A percentile compares a stretch with the other conserved stretches of the same genome.
These are phyloP conservation scores for Coniophora puteana DNA, from an alignment of 1,284 basidiomycete genomes.

Conservation along the genomic window DNA sequence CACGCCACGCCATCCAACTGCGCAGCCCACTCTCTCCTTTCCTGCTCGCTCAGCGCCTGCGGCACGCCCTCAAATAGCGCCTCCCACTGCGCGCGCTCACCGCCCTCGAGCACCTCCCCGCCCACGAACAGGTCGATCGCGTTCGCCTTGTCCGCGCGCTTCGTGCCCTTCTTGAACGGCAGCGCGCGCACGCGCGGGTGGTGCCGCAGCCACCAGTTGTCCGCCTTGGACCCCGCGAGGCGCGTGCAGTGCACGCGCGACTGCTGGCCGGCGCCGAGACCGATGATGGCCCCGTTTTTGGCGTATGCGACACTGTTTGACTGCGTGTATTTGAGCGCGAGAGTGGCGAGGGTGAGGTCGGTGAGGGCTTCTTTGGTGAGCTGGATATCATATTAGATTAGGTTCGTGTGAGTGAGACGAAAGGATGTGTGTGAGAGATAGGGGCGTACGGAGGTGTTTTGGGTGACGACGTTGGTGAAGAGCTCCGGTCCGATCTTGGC, in stretches of 20 bases:
- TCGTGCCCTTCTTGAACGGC: slow-evolving; percentile 96
- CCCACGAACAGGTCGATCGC: slow-evolving; percentile 97
- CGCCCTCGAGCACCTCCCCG: slow-evolving; percentile 83
- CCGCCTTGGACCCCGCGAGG: slow-evolving; percentile 96
- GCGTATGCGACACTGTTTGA: slow-evolving; percentile 99
- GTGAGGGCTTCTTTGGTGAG: slow-evolving; percentile 72
- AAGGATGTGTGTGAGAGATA: background rate
- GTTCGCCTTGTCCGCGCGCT: slow-evolving; percentile 97
- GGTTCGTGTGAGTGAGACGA: background rate
- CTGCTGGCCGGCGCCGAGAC: slow-evolving; percentile 97
- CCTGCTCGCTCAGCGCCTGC: slow-evolving; percentile 62
- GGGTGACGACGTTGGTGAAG: slow-evolving; percentile 87
- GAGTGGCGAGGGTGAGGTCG: slow-evolving; percentile 92
- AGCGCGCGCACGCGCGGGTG: slow-evolving; percentile 89
- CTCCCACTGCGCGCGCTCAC: slow-evolving; percentile 93
- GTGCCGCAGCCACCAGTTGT: slow-evolving; percentile 98
- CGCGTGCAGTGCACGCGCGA: slow-evolving; percentile 99
- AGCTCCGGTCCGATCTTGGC: slow-evolving; percentile 81
- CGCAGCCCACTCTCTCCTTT: slow-evolving; percentile 71
- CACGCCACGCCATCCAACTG: slow-evolving; percentile 85
- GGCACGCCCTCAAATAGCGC: slow-evolving; percentile 80
- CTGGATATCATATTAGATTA: slow-evolving; percentile 33
- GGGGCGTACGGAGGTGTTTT: slow-evolving; percentile 73
- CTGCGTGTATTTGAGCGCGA: slow-evolving; percentile 98
- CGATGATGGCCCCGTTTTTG: slow-evolving; percentile 89